A percentile compares a stretch with the other conserved stretches of the same genome.
These are phyloP conservation scores for Ophiostoma quercus DNA, from an alignment of 2,329 filamentous ascomycete genomes.

Conservation along the genomic window DNA sequence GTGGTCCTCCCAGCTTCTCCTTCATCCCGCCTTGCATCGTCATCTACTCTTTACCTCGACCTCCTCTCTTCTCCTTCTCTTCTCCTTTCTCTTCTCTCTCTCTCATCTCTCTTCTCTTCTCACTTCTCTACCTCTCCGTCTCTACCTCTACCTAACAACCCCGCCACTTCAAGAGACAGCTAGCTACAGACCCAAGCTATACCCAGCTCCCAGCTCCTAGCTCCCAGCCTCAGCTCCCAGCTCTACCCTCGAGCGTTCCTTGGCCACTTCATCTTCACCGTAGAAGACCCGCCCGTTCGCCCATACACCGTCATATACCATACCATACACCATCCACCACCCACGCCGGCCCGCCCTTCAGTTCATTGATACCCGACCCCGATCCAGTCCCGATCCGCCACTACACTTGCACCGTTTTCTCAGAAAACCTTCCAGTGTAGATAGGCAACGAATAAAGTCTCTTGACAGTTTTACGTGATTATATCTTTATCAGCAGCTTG, in stretches of 20 bases:
- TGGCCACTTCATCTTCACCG: slow-evolving; percentile 20
- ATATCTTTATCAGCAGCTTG: neutral
- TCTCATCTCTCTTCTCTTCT: neutral
- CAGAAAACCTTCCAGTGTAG: slow-evolving; percentile 78
- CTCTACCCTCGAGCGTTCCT: slow-evolving; percentile 4
- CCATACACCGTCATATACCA: slow-evolving; percentile 16
- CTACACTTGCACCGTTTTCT: slow-evolving; percentile 88
- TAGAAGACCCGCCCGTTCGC: slow-evolving; percentile 19
- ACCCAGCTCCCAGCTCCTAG: neutral
- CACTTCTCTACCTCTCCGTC: neutral
- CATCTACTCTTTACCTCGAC: slow-evolving; percentile 8
- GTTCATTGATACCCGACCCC: slow-evolving; percentile 29
- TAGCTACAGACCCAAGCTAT: slow-evolving; percentile 9
- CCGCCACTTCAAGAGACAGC: slow-evolving; percentile 3
- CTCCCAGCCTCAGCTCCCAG: too few species aligned
- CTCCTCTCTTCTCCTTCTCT: neutral
- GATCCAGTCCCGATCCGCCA: slow-evolving; percentile 42
- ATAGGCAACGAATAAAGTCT: slow-evolving; percentile 45
- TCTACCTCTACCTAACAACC: slow-evolving; percentile 6
- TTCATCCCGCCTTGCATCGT: slow-evolving; percentile 2
- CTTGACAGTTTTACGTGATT: slow-evolving; percentile 13
- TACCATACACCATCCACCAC: neutral
- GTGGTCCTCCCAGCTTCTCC: slow-evolving; percentile 15
- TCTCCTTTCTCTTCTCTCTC: neutral
- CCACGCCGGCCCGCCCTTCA: slow-evolving; percentile 25